These are phyloP conservation scores for Pichia gijzeniarum DNA, from an alignment of 805 yeast genomes.

Conservation along the genomic window DNA sequence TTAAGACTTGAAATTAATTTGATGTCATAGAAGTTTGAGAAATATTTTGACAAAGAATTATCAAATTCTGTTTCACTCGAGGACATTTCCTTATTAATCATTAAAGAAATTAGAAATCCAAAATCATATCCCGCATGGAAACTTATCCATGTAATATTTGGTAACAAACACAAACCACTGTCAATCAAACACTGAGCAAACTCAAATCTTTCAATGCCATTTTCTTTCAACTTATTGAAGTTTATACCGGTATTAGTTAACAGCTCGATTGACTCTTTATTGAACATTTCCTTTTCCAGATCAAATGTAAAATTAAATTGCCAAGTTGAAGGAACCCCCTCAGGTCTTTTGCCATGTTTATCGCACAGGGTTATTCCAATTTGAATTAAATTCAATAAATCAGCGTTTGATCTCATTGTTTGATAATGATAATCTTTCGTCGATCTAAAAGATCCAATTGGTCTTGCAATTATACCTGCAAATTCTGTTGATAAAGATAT, in stretches of 20 bases:
- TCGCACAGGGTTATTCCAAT: slow-evolving; percentile 75
- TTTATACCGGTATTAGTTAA: slow-evolving; percentile 78
- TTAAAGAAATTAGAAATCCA: slow-evolving; percentile 76
- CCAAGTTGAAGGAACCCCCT: slow-evolving; percentile 73
- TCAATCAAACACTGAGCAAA: slow-evolving; percentile 82
- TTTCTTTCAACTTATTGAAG: slow-evolving; percentile 62
- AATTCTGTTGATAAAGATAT: slow-evolving; percentile 83
- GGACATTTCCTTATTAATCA: slow-evolving; percentile 75
- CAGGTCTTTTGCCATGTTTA: slow-evolving; percentile 62
- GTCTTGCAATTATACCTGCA: slow-evolving; percentile 94
- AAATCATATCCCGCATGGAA: slow-evolving; percentile 93
- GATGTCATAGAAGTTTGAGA: slow-evolving; percentile 81
- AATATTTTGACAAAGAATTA: slow-evolving; percentile 60
- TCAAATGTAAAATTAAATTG: slow-evolving; percentile 90
- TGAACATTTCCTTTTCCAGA: slow-evolving; percentile 72
- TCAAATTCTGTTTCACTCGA: slow-evolving; percentile 71
- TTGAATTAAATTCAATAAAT: slow-evolving; percentile 78
- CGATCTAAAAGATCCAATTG: slow-evolving; percentile 86
- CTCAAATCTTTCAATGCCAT: slow-evolving; percentile 71
- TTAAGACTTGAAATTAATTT: slow-evolving; percentile 43
- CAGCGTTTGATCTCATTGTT: slow-evolving; percentile 87
- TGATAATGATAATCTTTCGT: slow-evolving; percentile 94
- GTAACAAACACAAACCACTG: slow-evolving; percentile 76
- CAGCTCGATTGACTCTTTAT: slow-evolving; percentile 76
- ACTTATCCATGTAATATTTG: slow-evolving; percentile 75